phyloP scores from a whole-genome alignment of 345 rosid genomes.

The Eucalyptus curtisii region DNA sequence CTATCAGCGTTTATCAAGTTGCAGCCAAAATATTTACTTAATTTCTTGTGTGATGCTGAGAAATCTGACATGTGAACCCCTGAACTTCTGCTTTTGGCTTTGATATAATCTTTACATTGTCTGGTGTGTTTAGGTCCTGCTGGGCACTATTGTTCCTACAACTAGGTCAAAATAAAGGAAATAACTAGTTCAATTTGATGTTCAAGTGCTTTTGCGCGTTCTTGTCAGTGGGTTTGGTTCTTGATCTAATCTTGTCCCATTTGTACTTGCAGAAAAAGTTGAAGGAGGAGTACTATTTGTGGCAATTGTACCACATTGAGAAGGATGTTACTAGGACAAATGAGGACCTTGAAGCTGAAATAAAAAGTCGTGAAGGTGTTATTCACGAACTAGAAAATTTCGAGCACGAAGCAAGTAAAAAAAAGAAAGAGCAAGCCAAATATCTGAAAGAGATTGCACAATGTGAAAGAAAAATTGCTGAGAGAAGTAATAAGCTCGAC shows the following conservation, averaged over 20 bases:
- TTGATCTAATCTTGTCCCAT: not conserved
- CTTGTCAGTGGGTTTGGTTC: not conserved
- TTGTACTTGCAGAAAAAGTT: constrained; percentile 52
- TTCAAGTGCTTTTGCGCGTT: not conserved
- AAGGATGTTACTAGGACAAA: constrained; percentile 50
- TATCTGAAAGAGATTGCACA: constrained; percentile 72
- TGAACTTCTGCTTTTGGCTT: not conserved
- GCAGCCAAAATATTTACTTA: not conserved
- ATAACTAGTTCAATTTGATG: not conserved
- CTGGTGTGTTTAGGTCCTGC: not conserved
- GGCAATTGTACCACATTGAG: constrained; percentile 78
- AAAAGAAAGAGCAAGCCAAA: constrained; percentile 69
- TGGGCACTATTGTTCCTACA: not conserved
- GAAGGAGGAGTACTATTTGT: constrained; percentile 72
- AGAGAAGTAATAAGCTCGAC: constrained; percentile 54
- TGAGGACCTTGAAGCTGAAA: constrained; percentile 63
- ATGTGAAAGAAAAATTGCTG: constrained; percentile 73
- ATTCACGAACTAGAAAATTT: constrained; percentile 52
- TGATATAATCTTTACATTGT: not conserved
- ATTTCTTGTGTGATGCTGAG: not conserved
- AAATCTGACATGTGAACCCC: not conserved
- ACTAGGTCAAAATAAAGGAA: not conserved
- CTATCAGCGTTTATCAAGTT: not conserved
- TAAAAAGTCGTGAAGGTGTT: constrained; percentile 42
- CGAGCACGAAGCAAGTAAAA: constrained; percentile 46